These are phyloP conservation scores for Fusarium cicatricum DNA, from an alignment of 2,329 filamentous ascomycete species.

Conservation along the genomic window DNA sequence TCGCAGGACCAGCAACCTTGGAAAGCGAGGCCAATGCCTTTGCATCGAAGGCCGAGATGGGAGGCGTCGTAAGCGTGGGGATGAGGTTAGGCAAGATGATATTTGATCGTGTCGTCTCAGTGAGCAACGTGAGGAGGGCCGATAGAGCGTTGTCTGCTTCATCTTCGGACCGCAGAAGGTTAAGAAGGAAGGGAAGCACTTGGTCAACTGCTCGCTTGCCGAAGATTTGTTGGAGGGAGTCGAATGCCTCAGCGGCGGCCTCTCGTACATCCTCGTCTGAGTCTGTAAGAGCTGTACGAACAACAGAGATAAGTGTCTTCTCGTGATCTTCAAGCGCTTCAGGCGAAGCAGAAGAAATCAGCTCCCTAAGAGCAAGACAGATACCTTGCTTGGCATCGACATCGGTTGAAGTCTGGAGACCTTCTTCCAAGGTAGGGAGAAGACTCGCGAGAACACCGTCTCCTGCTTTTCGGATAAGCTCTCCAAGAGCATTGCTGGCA, in stretches of 20 bases:
- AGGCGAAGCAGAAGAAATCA: conserved; percentile 86
- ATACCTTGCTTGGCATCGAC: conserved; percentile 96
- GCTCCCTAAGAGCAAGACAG: conserved; percentile 92
- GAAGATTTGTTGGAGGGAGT: conserved; percentile 90
- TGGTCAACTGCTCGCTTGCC: conserved; percentile 96
- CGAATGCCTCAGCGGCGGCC: conserved; percentile 95
- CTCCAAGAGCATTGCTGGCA: conserved; percentile 94
- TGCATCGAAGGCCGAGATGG: conserved; percentile 94
- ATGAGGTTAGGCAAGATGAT: conserved; percentile 97
- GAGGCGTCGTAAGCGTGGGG: conserved; percentile 87
- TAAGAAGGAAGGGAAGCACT: conserved; percentile 91
- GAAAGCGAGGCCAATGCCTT: conserved; percentile 92
- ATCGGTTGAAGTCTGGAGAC: conserved; percentile 86
- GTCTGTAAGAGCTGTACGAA: conserved; percentile 91
- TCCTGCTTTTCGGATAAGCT: conserved; percentile 95
- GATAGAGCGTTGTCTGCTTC: conserved; percentile 92
- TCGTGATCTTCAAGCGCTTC: conserved; percentile 95
- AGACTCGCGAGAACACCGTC: conserved; percentile 90
- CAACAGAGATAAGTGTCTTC: conserved; percentile 92
- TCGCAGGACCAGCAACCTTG: conserved; percentile 86
- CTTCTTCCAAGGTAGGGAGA: conserved; percentile 90
- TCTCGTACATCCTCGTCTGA: conserved; percentile 89
- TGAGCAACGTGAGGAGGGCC: conserved; percentile 91
- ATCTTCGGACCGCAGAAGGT: conserved; percentile 83
- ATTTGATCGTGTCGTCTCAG: conserved; percentile 91